These are phyloP conservation scores for Bombardia bombarda DNA, from an alignment of 495 filamentous ascomycete genomes.

Conservation along the genomic window DNA sequence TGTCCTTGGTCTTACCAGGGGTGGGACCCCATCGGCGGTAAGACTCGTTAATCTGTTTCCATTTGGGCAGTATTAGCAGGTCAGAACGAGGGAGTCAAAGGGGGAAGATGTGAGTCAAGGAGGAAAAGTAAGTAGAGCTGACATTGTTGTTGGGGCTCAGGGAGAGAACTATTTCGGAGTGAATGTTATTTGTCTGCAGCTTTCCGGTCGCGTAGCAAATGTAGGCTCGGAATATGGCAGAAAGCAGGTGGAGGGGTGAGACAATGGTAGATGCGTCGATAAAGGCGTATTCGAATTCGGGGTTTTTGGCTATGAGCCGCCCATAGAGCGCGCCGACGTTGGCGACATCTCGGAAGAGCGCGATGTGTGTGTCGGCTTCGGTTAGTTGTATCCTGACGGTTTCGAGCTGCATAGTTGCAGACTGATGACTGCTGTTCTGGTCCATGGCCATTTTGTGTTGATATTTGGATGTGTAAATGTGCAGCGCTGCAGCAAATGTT, in stretches of 20 bases:
- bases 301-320: conserved; percentile 73
- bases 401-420: too few relatives aligned
- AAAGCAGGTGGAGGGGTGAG: conserved; percentile 62
- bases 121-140: conserved; percentile 8
- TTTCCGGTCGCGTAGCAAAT: conserved; percentile 51
- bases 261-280: conserved; percentile 70
- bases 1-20: conserved; percentile 51
- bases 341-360: conserved; percentile 63
- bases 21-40: conserved; percentile 81
- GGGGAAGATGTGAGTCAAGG: conserved; percentile 10
- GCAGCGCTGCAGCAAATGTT: too few relatives aligned
- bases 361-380: too few relatives aligned
- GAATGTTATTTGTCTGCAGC: conserved; percentile 76
- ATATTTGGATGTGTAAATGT: too few relatives aligned
- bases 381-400: too few relatives aligned
- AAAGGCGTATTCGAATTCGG: conserved; percentile 86
- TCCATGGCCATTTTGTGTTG: too few relatives aligned
- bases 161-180: conserved; percentile 84
- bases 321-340: conserved; percentile 70
- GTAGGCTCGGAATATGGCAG: conserved; percentile 71
- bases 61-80: not conserved
- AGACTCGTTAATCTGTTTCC: conserved; percentile 71
- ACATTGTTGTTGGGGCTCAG: conserved; percentile 85
- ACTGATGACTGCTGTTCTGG: too few relatives aligned
- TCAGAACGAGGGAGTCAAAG: too few relatives aligned